Percentiles rank a stretch among this genome's conserved stretches.
phyloP scores from a whole-genome alignment of 1,284 basidiomycete genomes.

The Ceratobasidium sp. region DNA sequence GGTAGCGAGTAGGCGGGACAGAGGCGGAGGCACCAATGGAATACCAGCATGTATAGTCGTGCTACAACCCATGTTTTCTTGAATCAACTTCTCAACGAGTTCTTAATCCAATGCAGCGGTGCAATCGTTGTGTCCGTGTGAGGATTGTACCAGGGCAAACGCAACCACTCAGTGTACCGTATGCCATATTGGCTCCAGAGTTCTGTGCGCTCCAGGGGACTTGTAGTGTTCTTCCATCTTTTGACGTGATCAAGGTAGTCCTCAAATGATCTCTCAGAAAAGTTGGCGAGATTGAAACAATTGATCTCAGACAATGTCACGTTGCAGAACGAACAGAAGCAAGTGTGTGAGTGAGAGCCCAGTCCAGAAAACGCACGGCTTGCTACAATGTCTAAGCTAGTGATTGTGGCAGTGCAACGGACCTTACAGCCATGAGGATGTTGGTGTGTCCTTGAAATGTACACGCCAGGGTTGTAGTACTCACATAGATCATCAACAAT shows the following conservation, averaged over 20 bases:
- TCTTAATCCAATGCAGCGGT: slow-evolving; percentile 13
- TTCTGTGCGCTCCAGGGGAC: neutral
- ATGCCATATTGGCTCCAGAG: neutral
- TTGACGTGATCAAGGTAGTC: neutral
- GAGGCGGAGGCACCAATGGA: neutral
- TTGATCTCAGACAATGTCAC: neutral
- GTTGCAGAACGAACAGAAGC: slow-evolving; percentile 5
- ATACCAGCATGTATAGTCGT: neutral
- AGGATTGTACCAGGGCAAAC: neutral
- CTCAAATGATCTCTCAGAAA: neutral
- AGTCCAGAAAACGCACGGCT: neutral
- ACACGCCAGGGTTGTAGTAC: slow-evolving; percentile 56
- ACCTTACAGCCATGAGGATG: slow-evolving; percentile 21
- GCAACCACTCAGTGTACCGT: neutral
- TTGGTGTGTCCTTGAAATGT: slow-evolving; percentile 47
- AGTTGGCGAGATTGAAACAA: neutral
- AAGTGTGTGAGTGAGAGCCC: neutral
- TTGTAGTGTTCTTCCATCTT: neutral
- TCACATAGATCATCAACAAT: slow-evolving; percentile 55
- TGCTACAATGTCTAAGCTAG: slow-evolving; percentile 3
- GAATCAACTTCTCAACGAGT: neutral
- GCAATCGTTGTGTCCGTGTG: neutral
- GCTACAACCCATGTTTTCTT: slow-evolving; percentile 14
- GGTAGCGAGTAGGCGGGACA: neutral
- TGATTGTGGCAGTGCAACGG: neutral